Base-by-base conservation (phyloP, 176 grass and related monocot genomes). In the Oryza punctata region DNA sequence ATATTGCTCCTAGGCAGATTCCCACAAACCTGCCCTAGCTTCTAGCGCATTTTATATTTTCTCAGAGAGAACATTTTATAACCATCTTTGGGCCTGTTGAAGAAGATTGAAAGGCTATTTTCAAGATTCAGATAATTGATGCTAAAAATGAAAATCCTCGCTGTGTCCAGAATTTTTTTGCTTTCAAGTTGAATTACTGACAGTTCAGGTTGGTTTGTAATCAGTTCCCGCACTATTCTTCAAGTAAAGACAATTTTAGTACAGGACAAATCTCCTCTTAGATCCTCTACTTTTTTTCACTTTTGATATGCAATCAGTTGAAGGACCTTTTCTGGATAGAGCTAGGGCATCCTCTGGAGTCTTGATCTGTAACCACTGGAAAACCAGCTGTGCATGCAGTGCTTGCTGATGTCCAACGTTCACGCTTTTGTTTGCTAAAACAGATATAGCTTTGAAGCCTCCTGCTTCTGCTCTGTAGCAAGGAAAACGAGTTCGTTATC, bases 1-100 rank as follows among this genome's bases (percentile, higher is more conserved):
- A 71, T 79, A 70, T 81, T 85, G 72, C 82, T 88, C 67, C 16
- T 82, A 81, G 78, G 18, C 69, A 78, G 90, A 85, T 91, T 78
- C 82, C 82, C 78, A 81, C 45, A 67, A 40, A 78, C 73, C 12
- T 64, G 47, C 6, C 68, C 82, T 91, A 84, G 13, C 82, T 78
- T 69, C 67, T 88, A 78, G 73, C 21, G 27, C 69, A 46, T 63
- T 47, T 72, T 88, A 43, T 67, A 52, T 2, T 12, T 80, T 68
- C 9, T 46, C 7, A 1, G 41, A 47, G 76, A 35, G 25, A 69
- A 32, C 13, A 75, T 74, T 24, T 69, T 2, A 57, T 50, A 32
- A 16, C 43, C 40, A 54, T 19, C 18, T 54, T 54, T 54, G 50
- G 50, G 50, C 50, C 19, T 50, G 6, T 47, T 54, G 18, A 54